A percentile compares a stretch with the other conserved stretches of the same genome.
phyloP scores from a whole-genome alignment of 75 land plant species.

The Sequoia sempervirens region DNA sequence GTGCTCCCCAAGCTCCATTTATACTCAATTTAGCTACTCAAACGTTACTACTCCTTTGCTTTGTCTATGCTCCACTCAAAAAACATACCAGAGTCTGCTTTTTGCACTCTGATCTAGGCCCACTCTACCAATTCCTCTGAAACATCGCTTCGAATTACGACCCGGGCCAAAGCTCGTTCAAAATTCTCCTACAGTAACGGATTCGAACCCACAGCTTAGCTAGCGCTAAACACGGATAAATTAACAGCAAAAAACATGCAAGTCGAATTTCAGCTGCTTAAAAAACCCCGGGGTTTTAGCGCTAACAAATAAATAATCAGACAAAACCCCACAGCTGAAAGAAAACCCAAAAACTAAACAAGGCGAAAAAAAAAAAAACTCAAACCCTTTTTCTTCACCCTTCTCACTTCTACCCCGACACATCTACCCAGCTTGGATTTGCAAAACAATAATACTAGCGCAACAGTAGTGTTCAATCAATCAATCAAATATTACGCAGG shows the following conservation, averaged over 20 bases:
- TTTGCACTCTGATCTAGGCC: background rate
- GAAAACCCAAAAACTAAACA: background rate
- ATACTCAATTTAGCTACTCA: background rate
- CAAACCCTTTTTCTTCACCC: background rate
- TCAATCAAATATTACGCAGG: constrained; percentile 12
- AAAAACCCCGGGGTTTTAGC: background rate
- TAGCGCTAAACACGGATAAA: background rate
- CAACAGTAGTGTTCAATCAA: constrained; percentile 5
- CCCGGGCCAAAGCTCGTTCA: background rate
- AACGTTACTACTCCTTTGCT: background rate
- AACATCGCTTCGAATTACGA: background rate
- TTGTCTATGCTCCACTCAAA: background rate
- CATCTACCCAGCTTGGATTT: constrained; percentile 3
- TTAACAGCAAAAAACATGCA: background rate
- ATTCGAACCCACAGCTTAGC: background rate
- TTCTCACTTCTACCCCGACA: background rate
- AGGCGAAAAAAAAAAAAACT: background rate
- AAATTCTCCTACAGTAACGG: background rate
- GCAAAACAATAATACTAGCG: background rate
- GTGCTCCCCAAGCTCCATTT: constrained; percentile 7
- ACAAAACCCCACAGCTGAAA: constrained; percentile 3
- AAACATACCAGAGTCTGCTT: background rate
- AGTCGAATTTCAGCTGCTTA: background rate
- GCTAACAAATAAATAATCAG: constrained; percentile 1
- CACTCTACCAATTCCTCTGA: background rate